Base-by-base conservation (phyloP, 1,139 yeast genomes). In the Debaryomycetaceae sp. region DNA sequence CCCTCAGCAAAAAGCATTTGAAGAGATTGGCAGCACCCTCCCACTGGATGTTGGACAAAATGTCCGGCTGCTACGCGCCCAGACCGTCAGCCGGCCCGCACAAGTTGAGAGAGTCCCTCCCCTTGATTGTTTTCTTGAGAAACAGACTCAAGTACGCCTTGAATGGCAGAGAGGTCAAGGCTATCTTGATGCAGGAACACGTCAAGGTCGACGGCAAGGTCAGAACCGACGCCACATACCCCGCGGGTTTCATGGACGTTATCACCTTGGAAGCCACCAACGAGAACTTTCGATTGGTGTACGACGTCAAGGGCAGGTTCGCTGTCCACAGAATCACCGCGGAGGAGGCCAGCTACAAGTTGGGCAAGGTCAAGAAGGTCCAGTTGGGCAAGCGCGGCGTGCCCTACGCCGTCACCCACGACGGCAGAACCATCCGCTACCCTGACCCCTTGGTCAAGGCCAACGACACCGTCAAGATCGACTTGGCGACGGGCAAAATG, bases 11-110 rank as follows among this genome's bases (percentile, higher is more conserved):
- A 87, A 86, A 86, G 78, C 96, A 86, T 66, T 76, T 86, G 68
- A 85, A 85, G 80, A 82, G 95, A 75, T 77, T 85, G 68, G 94
- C 95, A 64, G 96, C 96, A 64, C 99, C 99, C 76, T 81, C 87
- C 76, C 98, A 92, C 81, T 92, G 98, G 98, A 83, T 92, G 94
- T 82, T 92, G 77, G 98, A 90, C 94, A 92, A 92, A 76, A 77
- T 92, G 74, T 82, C 96, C 66, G 99, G 99, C 62, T 76, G 86
- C 61, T 90, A 90, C 68, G 98, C 98, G 50, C 98, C 98, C 73
- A 87, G 97, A 77, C 95, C 97, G 62, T 85, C 96, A 44, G 80
- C 95, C 51, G 98, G 98, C 76, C 98, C 98, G 63, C 98, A 90
- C 80, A 90, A 90, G 74, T 79, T 87, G 68, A 81, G 98, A 72